Conservation (phyloP, 495 filamentous ascomycete species). For the Aspergillus cristatus region DNA sequence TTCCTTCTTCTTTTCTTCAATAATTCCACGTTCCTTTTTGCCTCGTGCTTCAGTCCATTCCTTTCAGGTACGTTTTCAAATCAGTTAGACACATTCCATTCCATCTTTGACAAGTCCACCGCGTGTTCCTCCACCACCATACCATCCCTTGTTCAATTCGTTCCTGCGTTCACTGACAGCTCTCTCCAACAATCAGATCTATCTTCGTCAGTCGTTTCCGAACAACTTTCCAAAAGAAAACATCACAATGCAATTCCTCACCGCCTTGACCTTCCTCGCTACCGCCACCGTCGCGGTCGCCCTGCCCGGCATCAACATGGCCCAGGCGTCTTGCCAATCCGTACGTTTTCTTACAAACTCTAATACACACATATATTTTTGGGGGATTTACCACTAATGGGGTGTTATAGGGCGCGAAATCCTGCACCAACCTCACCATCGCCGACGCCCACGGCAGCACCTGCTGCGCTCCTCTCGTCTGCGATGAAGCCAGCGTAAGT, state of each 20-base stretch:
- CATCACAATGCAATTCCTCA: constrained; percentile 10
- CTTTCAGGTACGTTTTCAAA: background rate
- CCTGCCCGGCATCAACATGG: constrained; percentile 6
- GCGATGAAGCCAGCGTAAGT: background rate
- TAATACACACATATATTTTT: too few species aligned
- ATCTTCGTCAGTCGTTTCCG: background rate
- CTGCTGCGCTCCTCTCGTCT: constrained; percentile 1
- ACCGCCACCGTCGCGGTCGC: constrained; percentile 4
- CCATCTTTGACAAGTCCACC: background rate
- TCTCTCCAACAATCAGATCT: too few species aligned
- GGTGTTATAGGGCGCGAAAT: background rate
- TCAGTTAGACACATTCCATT: too few species aligned
- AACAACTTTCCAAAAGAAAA: background rate
- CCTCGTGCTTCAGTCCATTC: background rate
- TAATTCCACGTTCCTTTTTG: background rate
- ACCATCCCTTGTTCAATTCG: background rate
- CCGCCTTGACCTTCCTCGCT: constrained; percentile 4
- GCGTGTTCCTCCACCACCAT: background rate
- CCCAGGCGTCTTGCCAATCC: background rate
- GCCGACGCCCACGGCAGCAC: background rate
- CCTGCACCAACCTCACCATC: background rate
- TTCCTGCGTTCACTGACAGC: too few species aligned
- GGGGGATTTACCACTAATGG: too few species aligned
- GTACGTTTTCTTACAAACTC: background rate
- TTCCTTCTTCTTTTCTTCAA: background rate